Base-by-base conservation (phyloP, 169 alveolate species). In the Cryptosporidium parvum region DNA sequence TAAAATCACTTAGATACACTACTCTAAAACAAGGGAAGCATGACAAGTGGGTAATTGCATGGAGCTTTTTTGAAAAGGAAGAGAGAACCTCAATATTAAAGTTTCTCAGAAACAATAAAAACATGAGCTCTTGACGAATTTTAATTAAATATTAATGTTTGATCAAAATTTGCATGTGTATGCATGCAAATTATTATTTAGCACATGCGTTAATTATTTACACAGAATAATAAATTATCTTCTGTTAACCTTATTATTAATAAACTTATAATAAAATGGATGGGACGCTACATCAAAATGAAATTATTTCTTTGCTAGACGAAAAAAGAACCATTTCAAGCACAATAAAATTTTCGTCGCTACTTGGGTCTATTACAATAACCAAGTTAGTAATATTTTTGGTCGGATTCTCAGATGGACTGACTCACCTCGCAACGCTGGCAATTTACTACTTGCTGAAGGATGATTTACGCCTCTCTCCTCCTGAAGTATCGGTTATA, bases 391-490 rank as follows among this genome's bases (percentile, higher is more conserved):
- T 80, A 21, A 80, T 80, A 26, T 95, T 95, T 85, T 86, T 95
- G 70, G 95, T 95, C 58, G 97, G 97, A 10, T 95, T 96, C 85
- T 95, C 98, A 14, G 98, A 96, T 86, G 98, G 98, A 31, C 91
- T 96, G 18, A 94, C 96, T 31, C 97, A 95, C 67, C 92, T 96
- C 23, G 97, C 98, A 42, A 92, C 96, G 1, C 75, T 96, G 33
- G 97, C 98, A 2, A 92, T 96, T 35, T 95, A 94, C 75, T 96
- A 96, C 86, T 70, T 96, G 85, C 94, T 95, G 53, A 96, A 96
- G 91, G 98, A 95, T 39, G 95, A 95, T 69, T 93, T 94, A 10
- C 68, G 23, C 91, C 84, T 45, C 85, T 85, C 93, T 31, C 84
- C 94, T 12, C 75, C 92, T 62, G 93, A 93, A 70, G 95, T 94